Evolutionary conservation across 2,329 filamentous ascomycete species (phyloP).

Genomic region (Fusarium sp.): DNA sequence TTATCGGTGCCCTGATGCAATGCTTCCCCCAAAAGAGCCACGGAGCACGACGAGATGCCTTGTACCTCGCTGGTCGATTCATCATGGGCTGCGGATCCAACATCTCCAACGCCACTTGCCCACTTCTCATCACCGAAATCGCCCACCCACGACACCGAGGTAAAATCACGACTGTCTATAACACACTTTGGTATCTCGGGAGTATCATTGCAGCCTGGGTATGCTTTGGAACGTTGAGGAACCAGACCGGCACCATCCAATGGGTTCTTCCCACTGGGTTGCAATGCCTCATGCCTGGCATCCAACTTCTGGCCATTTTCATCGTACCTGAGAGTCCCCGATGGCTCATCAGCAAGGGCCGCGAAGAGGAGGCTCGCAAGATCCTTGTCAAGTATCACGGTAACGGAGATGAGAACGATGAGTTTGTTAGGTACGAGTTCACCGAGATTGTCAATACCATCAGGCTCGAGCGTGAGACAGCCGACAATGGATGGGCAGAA

Average conservation of each 20-base stretch:
- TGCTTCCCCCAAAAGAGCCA: conserved; percentile 35
- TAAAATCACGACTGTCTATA: conserved; percentile 44
- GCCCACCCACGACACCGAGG: conserved; percentile 43
- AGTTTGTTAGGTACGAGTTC: conserved; percentile 41
- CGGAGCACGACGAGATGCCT: conserved; percentile 26
- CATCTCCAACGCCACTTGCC: conserved; percentile 45
- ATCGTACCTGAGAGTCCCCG: conserved; percentile 42
- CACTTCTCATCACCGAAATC: conserved; percentile 45
- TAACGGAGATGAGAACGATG: conserved; percentile 31
- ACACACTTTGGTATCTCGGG: conserved; percentile 46
- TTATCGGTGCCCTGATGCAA: conserved; percentile 42
- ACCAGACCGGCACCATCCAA: conserved; percentile 34
- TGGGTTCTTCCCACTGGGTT: conserved; percentile 43
- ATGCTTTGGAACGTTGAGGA: conserved; percentile 37
- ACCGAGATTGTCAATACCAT: conserved; percentile 42
- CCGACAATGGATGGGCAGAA: conserved; percentile 34
- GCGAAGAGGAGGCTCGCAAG: conserved; percentile 38
- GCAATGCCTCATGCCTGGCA: conserved; percentile 43
- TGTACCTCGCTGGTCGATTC: conserved; percentile 44
- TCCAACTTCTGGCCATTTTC: conserved; percentile 41
- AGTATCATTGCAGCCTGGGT: conserved; percentile 44
- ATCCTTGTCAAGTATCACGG: conserved; percentile 45
- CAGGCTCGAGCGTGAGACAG: conserved; percentile 34
- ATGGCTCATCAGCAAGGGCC: conserved; percentile 44
- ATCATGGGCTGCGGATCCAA: conserved; percentile 46